Evolutionary conservation across 208 protist genomes (phyloP).

Genomic region (Crithidia brevicula): DNA sequence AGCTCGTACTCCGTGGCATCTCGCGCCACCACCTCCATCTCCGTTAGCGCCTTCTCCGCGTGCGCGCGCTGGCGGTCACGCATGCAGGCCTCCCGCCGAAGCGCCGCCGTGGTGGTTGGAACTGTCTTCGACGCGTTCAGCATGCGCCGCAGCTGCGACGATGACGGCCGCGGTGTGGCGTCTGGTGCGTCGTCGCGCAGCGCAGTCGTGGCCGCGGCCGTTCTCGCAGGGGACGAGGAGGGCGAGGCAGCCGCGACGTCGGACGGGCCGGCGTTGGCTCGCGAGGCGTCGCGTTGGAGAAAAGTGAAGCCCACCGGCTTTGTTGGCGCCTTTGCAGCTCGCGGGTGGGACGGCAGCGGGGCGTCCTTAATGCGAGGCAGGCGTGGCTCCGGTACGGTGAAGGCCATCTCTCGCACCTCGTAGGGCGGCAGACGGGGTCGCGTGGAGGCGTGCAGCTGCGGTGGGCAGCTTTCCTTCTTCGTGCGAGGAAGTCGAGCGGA

Average conservation of each 20-base stretch:
- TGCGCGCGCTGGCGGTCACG: slow-evolving; percentile 45
- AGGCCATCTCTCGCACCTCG: slow-evolving; percentile 79
- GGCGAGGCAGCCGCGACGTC: too few species aligned
- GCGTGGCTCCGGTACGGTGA: slow-evolving; percentile 66
- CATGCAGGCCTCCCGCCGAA: slow-evolving; percentile 65
- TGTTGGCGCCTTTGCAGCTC: slow-evolving; percentile 24
- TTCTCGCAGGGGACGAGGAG: too few species aligned
- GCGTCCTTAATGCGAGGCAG: slow-evolving; percentile 43
- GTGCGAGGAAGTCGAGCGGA: too few species aligned
- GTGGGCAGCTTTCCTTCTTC: slow-evolving; percentile 1
- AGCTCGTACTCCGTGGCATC: slow-evolving; percentile 56
- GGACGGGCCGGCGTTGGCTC: background rate
- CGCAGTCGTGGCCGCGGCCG: background rate
- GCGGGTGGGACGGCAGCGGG: background rate
- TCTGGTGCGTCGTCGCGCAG: background rate
- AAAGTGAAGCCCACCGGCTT: slow-evolving; percentile 42
- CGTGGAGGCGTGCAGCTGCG: slow-evolving; percentile 17
- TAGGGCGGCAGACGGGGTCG: slow-evolving; percentile 43
- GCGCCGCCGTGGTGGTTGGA: slow-evolving; percentile 50
- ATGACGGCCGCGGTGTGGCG: slow-evolving; percentile 11
- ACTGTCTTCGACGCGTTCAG: slow-evolving; percentile 42
- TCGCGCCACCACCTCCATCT: slow-evolving; percentile 51
- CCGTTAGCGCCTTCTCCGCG: slow-evolving; percentile 37
- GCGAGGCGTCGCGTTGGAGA: slow-evolving; percentile 19
- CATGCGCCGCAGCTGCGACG: slow-evolving; percentile 34